phyloP scores from a whole-genome alignment of 257 asterid genomes.

The Scutellaria barbata region DNA sequence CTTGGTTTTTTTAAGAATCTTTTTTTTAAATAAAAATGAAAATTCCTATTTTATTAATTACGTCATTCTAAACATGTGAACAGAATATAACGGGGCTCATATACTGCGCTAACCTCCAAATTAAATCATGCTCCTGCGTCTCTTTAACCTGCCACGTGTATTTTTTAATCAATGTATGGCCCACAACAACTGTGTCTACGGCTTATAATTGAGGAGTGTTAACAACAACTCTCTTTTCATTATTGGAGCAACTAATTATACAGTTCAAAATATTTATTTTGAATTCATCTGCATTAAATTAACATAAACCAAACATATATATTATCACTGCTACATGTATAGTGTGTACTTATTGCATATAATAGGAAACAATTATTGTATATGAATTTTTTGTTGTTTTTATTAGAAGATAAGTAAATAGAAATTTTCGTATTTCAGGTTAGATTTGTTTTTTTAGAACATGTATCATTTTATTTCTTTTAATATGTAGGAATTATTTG shows the following conservation, averaged over 20 bases:
- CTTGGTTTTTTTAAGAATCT: constrained; percentile 23
- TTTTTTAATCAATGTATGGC: neutral
- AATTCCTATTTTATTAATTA: constrained; percentile 4
- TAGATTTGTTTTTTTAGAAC: no score
- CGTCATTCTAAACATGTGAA: constrained; percentile 43
- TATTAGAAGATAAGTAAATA: no score
- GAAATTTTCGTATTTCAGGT: no score
- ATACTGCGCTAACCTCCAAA: constrained; percentile 42
- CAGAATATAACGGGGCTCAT: constrained; percentile 33
- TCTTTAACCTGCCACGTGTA: constrained; percentile 42
- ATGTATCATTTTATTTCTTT: no score
- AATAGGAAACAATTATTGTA: no score
- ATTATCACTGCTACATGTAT: no score
- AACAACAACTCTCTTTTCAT: constrained; percentile 24
- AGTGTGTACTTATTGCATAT: no score
- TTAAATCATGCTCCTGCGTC: constrained; percentile 41
- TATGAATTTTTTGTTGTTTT: no score
- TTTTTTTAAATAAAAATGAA: neutral
- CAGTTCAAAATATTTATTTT: constrained; percentile 8
- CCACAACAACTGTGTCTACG: constrained; percentile 25
- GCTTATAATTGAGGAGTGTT: constrained; percentile 12
- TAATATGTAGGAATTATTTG: no score
- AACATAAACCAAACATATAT: no score
- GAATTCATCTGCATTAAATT: neutral
- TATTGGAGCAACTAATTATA: constrained; percentile 27